Evolutionary conservation across 768 basidiomycete genomes (phyloP), one percentile per base, ranked within the genome.

Genomic region (Mycena chlorophos): DNA sequence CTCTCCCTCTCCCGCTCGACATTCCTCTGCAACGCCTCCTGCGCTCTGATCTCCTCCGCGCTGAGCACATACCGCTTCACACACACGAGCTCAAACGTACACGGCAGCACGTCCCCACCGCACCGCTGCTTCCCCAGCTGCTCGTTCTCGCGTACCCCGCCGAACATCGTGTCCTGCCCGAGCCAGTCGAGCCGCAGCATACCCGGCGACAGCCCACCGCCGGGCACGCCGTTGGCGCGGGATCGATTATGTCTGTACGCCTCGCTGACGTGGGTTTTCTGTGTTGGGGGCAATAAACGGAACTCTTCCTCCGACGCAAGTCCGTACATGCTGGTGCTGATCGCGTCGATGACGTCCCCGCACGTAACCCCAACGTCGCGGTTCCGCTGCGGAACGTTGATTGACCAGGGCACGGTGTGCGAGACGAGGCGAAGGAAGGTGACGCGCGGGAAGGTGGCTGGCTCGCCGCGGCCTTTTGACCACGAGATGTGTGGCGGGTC

Each of bases 111-210:
- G 50, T 73, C 82, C 48, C 77, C 78, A 19, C 45, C 45, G 55
- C 78, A 78, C 2, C 78, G 59, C 14, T 73, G 73, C 63, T 66
- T 69, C 45, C 84, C 74, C 26, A 75, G 62, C 10, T 65, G 51
- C 10, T 82, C 78, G 63, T 83, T 79, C 17, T 64, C 22, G 52
- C 70, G 72, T 30, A 91, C 67, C 8, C 90, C 90, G 2, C 84
- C 88, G 60, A 82, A 91, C 69, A 81, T 77, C 28, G 82, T 82
- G 50, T 80, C 66, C 46, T 72, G 68, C 5, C 82, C 75, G 28
- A 92, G 73, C 73, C 81, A 91, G 64, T 92, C 90, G 51, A 88
- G 71, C 51, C 85, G 72, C 59, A 82, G 80, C 68, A 91, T 75
- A 8, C 84, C 84, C 46, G 79, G 75, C 6, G 82, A 83, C 3